phyloP scores from a whole-genome alignment of 352 stramenopile species.

The Pythium phragmiticola region DNA sequence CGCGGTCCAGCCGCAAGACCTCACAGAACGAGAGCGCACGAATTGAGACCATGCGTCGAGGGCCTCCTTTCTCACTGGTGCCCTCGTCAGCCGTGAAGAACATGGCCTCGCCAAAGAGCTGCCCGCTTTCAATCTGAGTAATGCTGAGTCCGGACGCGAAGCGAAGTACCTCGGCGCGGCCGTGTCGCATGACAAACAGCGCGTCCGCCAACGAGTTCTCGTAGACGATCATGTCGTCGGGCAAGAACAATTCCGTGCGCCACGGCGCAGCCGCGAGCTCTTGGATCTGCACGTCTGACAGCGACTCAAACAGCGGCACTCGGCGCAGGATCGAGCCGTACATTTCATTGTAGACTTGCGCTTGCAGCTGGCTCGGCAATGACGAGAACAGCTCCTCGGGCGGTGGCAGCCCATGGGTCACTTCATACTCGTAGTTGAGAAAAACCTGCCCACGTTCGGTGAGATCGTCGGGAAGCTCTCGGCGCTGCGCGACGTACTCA shows the following conservation, averaged over 20 bases:
- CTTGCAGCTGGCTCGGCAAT: constrained; percentile 19
- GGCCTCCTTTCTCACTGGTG: neutral
- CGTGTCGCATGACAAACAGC: constrained; percentile 28
- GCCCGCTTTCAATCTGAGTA: constrained; percentile 19
- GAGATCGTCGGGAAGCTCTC: constrained; percentile 21
- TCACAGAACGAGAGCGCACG: constrained; percentile 30
- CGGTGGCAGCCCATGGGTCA: constrained; percentile 24
- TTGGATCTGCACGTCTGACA: constrained; percentile 25
- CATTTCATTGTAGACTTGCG: constrained; percentile 29
- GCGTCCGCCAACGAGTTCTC: constrained; percentile 24
- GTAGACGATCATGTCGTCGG: constrained; percentile 32
- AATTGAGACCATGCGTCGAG: constrained; percentile 24
- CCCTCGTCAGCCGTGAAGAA: constrained; percentile 26
- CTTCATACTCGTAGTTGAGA: constrained; percentile 32
- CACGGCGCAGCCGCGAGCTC: constrained; percentile 27
- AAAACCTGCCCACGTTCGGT: constrained; percentile 17
- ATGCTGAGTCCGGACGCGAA: constrained; percentile 17
- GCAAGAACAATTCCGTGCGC: constrained; percentile 28
- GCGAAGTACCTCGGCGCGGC: constrained; percentile 18
- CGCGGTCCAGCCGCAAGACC: constrained; percentile 21
- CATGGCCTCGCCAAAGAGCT: constrained; percentile 31
- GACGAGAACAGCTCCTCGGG: constrained; percentile 27
- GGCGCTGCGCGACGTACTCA: constrained; percentile 24
- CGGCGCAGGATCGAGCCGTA: constrained; percentile 24
- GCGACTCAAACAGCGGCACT: constrained; percentile 26